phyloP scores from a whole-genome alignment of 805 yeast species.

The Nakazawaea ernobii region DNA sequence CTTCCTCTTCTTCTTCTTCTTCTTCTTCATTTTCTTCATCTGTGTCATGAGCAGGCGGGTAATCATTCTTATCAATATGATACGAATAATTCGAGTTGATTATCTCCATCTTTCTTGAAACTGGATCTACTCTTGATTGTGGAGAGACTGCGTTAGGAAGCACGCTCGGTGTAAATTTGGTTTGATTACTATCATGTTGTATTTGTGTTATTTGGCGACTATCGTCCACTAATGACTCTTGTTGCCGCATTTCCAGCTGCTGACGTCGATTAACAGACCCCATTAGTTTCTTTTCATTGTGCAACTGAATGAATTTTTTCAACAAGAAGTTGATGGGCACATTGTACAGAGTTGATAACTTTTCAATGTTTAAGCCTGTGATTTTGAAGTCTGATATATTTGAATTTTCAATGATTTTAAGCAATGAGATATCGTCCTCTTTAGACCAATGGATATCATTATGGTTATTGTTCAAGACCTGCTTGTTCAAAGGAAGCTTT shows the following conservation, averaged over 20 bases:
- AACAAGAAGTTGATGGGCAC: conserved; percentile 10
- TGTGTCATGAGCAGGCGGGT: neutral
- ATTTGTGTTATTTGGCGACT: neutral
- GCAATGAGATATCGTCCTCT: conserved; percentile 1
- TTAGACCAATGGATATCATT: conserved; percentile 4
- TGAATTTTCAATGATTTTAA: neutral
- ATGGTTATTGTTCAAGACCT: conserved; percentile 6
- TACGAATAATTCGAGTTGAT: conserved; percentile 5
- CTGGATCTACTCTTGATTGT: neutral
- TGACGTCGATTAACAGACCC: no score
- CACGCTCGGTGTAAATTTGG: no score
- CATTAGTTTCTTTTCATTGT: neutral
- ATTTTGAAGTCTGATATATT: neutral
- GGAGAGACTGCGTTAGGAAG: no score
- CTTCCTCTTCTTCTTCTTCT: conserved; percentile 1
- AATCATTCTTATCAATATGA: conserved; percentile 4
- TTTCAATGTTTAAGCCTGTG: neutral
- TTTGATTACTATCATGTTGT: neutral
- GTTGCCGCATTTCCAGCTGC: neutral
- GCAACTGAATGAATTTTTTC: conserved; percentile 3
- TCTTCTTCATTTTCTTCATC: neutral
- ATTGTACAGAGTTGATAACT: conserved; percentile 3
- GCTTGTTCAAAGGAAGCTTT: conserved; percentile 9
- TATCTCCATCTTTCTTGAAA: neutral
- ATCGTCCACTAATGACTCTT: neutral